Evolutionary conservation across 2,329 filamentous ascomycete species (phyloP).

Genomic region (Annulohypoxylon truncatum): DNA sequence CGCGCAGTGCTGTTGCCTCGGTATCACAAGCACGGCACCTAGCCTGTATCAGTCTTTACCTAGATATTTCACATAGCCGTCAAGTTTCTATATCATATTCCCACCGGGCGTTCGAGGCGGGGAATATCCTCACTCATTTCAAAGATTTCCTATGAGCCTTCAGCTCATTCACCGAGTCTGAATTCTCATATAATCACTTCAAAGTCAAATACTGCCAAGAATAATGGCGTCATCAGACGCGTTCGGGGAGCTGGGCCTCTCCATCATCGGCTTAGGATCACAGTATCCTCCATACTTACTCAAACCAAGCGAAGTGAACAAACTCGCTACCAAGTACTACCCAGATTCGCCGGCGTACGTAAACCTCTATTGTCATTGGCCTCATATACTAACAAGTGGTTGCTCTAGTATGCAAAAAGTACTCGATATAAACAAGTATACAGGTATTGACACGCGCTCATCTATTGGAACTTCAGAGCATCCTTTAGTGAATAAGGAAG

Average conservation of each 20-base stretch:
- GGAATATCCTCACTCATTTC: neutral
- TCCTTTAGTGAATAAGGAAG: slow-evolving; percentile 67
- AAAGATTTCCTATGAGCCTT: neutral
- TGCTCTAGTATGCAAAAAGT: slow-evolving; percentile 69
- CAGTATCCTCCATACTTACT: slow-evolving; percentile 70
- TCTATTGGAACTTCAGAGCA: slow-evolving; percentile 71
- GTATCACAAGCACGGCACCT: neutral
- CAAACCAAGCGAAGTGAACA: slow-evolving; percentile 62
- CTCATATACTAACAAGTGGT: slow-evolving; percentile 3
- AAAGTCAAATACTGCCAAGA: neutral
- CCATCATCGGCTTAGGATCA: slow-evolving; percentile 68
- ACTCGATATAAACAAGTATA: slow-evolving; percentile 71
- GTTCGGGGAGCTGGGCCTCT: slow-evolving; percentile 67
- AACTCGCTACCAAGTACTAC: slow-evolving; percentile 67
- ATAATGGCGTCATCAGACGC: slow-evolving; percentile 57
- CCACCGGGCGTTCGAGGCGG: neutral
- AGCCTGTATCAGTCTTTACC: neutral
- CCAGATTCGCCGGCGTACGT: slow-evolving; percentile 69
- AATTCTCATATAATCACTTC: neutral
- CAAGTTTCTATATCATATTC: neutral
- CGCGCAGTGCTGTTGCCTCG: neutral
- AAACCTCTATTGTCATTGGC: neutral
- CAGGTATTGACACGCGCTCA: slow-evolving; percentile 72
- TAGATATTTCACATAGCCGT: neutral
- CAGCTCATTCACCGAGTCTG: neutral